Evolutionary conservation across 192 early-diverging fungal species (phyloP), one percentile per base, ranked within the genome.

Genomic region (Backusella tuberculispora): DNA sequence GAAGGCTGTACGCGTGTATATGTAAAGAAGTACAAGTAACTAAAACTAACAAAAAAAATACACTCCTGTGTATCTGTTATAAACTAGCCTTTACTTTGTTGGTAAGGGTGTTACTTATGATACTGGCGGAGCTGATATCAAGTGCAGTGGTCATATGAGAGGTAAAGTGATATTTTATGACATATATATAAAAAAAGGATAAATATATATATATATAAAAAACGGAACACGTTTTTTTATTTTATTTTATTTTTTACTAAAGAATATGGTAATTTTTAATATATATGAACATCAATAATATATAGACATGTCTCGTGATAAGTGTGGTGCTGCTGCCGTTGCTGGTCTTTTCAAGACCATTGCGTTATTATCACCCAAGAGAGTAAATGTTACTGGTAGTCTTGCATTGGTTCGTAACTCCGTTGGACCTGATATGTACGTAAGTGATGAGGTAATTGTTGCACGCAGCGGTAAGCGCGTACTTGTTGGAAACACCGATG

Each of bases 21-120:
- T 24, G 24, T 24, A 24, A 12, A 60, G 6, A 19, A 26, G 53
- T 60, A 26, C 53, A 60, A 60, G 53, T 60, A 24, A 26, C 26
- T 60, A 3, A 4, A 29, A 3, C 53, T 60, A 26, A 24, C 10
- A 26, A 26, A 26, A 50, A 24, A 60, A 24, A 56, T 3, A 10
- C 4, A 9, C 53, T 56, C 12, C 19, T 21, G 3, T 24, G 7
- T 56, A 56, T 71, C 8, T 69, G 26, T 45, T 69, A 72, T 73
- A 0, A 78, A 72, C 4, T 72, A 90, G 89, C 81, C 68, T 95
- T 24, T 95, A 92, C 78, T 88, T 96, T 75, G 90, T 95, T 38
- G 95, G 95, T 29, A 96, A 96, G 83, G 95, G 95, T 72, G 94
- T 96, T 26, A 95, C 95, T 37, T 96, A 91, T 76, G 95, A 96